phyloP scores from a whole-genome alignment of 257 asterid species.

The Schizonepeta tenuifolia region DNA sequence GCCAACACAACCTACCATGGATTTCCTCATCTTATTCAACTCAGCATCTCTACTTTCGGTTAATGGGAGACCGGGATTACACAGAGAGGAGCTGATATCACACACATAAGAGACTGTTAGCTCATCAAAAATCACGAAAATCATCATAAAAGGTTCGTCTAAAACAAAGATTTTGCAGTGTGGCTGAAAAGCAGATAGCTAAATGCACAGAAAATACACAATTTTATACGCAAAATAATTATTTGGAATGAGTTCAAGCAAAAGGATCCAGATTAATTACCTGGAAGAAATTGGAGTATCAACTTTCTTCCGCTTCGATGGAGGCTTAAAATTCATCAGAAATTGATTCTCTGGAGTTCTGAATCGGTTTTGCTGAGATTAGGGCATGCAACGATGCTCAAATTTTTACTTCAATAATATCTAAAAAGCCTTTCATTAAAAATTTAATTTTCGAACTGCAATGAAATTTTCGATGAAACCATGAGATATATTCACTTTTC shows the following conservation, averaged over 20 bases:
- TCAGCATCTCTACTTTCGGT: slow-evolving; percentile 36
- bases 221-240: neutral
- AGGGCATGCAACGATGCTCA: neutral
- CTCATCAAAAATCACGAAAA: neutral
- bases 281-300: slow-evolving; percentile 38
- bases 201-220: neutral
- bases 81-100: slow-evolving; percentile 29
- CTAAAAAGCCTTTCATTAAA: too few relatives aligned
- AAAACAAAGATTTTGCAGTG: neutral
- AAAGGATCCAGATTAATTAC: slow-evolving; percentile 32
- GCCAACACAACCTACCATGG: slow-evolving; percentile 37
- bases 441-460: too few relatives aligned
- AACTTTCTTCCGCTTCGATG: slow-evolving; percentile 56
- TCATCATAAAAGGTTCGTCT: neutral
- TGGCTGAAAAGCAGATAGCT: slow-evolving; percentile 9
- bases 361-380: neutral
- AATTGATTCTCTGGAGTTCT: neutral
- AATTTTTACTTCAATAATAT: too few relatives aligned
- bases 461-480: too few relatives aligned
- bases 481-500: too few relatives aligned
- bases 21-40: slow-evolving; percentile 21
- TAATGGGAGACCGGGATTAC: slow-evolving; percentile 31
- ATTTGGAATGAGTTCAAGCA: neutral
- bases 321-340: slow-evolving; percentile 43
- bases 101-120: neutral